These are phyloP conservation scores for Salvia miltiorrhiza DNA, from an alignment of 257 asterid genomes.

Conservation along the genomic window DNA sequence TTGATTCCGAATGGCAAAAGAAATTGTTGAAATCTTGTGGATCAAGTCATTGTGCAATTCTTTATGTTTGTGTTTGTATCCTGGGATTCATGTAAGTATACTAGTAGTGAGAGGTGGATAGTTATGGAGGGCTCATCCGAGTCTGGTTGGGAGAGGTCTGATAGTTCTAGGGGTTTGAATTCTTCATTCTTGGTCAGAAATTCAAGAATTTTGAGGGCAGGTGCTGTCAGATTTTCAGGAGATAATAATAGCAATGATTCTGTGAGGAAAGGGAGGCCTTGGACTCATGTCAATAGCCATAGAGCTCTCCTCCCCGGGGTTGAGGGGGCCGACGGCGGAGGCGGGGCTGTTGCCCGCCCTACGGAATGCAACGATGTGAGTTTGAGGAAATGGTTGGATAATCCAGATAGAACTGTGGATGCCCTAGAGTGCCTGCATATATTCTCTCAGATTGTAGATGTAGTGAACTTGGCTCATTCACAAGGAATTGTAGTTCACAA, in stretches of 20 bases:
- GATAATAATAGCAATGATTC: constrained; percentile 51
- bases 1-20: constrained; percentile 42
- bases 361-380: constrained; percentile 59
- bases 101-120: constrained; percentile 33
- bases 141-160: constrained; percentile 73
- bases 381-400: constrained; percentile 90
- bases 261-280: constrained; percentile 44
- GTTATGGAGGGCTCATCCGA: constrained; percentile 88
- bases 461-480: constrained; percentile 76
- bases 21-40: constrained; percentile 20
- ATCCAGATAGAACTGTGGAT: constrained; percentile 74
- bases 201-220: constrained; percentile 38
- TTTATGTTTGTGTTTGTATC: constrained; percentile 26
- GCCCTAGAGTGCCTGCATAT: constrained; percentile 81
- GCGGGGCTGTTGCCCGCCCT: constrained; percentile 25
- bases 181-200: constrained; percentile 53
- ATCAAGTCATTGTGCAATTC: constrained; percentile 19
- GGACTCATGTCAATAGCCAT: constrained; percentile 25
- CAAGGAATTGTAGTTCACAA: constrained; percentile 81
- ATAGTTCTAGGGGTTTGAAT: constrained; percentile 59
- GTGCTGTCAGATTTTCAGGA: constrained; percentile 43
- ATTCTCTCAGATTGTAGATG: constrained; percentile 80
- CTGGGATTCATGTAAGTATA: constrained; percentile 33
- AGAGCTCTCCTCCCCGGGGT: constrained; percentile 28
- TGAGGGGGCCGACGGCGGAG: constrained; percentile 19